Evolutionary conservation across 306 rosid species (phyloP), one percentile per base, ranked within the genome.

Genomic region (Cucumis hystrix): DNA sequence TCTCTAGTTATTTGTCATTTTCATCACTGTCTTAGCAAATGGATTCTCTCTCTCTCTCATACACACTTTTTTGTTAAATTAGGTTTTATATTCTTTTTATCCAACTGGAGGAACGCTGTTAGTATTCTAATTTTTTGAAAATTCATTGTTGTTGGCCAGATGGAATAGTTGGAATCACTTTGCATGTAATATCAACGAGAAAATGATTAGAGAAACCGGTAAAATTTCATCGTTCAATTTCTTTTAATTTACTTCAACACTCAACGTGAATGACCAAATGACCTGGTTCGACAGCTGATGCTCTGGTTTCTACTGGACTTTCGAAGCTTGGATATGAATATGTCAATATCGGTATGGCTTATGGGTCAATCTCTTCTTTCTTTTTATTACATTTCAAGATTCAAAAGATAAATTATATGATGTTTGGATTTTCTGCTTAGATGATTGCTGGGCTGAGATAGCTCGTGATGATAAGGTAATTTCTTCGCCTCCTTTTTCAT

Each of bases 141-240:
- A 39, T 17, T 56, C 75, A 28, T 30, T 75, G 72, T 77, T 66
- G 14, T 12, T 78, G 79, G 45, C 49, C 20, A 92, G 99, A 87
- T 95, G 99, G 97, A 95, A 92, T 83, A 95, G 99, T 83, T 95
- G 99, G 99, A 95, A 95, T 82, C 92, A 95, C 80, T 95, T 95
- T 52, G 8, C 5, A 40, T 95, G 97, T 87, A 79, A 86, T 64
- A 90, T 92, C 70, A 79, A 89, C 75, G 99, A 95, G 79, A 83
- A 87, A 33, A 79, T 87, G 40, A 90, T 92, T 86, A 74, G 82
- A 82, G 84, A 84, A 87, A 95, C 99, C 6, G 97, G 99, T 92
- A 83, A 47, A 47, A 23, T 66, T 82, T 63, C 61, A 18, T 37
- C 13, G 20, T 12, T 25, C 54, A 75, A 75, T 12, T 1, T 63